phyloP scores from a whole-genome alignment of 176 grass and related monocot genomes.

The Phoenix dactylifera region DNA sequence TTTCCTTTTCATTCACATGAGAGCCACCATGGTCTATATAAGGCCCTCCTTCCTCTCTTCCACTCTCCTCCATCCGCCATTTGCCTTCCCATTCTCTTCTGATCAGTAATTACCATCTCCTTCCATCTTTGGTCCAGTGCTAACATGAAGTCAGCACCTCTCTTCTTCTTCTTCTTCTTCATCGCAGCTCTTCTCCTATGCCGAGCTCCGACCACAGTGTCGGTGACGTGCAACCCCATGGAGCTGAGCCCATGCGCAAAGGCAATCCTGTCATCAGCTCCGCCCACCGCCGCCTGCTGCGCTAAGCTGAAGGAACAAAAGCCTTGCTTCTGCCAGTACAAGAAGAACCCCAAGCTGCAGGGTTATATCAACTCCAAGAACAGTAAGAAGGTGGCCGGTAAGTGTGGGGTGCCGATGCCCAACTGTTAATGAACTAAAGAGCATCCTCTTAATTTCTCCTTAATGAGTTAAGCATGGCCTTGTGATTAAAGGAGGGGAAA shows the following conservation, averaged over 20 bases:
- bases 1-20: no score
- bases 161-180: constrained; percentile 10
- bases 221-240: constrained; percentile 52
- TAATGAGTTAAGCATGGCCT: no score
- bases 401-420: constrained; percentile 28
- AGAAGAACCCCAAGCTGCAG: constrained; percentile 51
- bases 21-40: no score
- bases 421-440: background rate
- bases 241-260: constrained; percentile 56
- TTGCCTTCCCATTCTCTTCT: background rate
- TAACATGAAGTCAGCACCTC: constrained; percentile 3
- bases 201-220: constrained; percentile 1
- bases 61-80: background rate
- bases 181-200: constrained; percentile 11
- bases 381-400: constrained; percentile 67
- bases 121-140: no score
- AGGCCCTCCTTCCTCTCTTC: background rate
- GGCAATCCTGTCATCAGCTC: constrained; percentile 49
- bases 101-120: background rate
- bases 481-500: no score
- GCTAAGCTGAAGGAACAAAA: constrained; percentile 61
- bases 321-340: constrained; percentile 83
- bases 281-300: constrained; percentile 52
- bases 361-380: constrained; percentile 85
- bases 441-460: no score